Evolutionary conservation across 176 grass and related monocot genomes (phyloP).

Genomic region (Lolium perenne): DNA sequence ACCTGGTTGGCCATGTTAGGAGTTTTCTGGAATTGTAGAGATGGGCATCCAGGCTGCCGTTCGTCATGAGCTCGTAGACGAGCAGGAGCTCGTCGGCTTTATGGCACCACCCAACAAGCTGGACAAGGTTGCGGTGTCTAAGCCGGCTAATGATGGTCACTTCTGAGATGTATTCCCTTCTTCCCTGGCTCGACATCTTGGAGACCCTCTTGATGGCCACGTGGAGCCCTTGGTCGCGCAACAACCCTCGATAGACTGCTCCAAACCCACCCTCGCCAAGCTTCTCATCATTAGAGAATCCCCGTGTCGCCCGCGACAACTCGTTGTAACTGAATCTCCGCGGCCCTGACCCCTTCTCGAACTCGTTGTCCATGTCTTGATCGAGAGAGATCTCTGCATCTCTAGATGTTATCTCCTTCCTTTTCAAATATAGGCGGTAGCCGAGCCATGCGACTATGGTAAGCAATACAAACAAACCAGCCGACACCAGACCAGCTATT

Average conservation of each 20-base stretch:
- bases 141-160: background rate
- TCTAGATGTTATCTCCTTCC: background rate
- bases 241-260: background rate
- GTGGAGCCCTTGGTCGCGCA: background rate
- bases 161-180: slow-evolving; percentile 6
- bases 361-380: background rate
- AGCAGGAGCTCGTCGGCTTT: background rate
- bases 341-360: background rate
- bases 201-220: background rate
- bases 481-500: background rate
- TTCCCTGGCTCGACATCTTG: background rate
- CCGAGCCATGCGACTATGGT: background rate
- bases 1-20: background rate
- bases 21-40: background rate
- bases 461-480: background rate
- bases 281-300: background rate
- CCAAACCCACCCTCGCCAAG: background rate
- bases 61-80: background rate
- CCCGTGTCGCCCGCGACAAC: background rate
- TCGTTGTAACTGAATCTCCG: background rate
- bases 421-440: background rate
- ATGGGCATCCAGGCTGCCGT: background rate
- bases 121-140: background rate
- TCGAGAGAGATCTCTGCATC: background rate
- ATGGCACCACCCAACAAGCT: background rate